Evolutionary conservation across 2,329 filamentous ascomycete species (phyloP), one percentile per base, ranked within the genome.

Genomic region (Colletotrichum sansevieriae): DNA sequence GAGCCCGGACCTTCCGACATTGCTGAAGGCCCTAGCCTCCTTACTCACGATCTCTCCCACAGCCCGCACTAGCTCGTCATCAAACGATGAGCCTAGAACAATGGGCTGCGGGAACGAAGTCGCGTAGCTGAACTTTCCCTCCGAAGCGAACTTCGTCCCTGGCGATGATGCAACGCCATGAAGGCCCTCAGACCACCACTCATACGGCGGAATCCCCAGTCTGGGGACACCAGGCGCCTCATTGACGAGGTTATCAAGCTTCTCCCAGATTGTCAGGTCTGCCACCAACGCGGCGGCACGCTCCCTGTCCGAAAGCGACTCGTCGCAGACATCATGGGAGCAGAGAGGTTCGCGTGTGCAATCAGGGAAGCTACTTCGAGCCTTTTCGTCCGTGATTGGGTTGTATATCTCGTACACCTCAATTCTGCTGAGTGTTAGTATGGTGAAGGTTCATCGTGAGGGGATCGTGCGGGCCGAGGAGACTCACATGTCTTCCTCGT

Each of bases 61-160:
- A 6, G 83, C 78, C 20, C 83, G 75, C 70, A 92, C 86, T 37
- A 92, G 77, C 0, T 84, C 83, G 71, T 91, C 88, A 70, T 92
- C 88, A 71, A 92, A 90, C 0, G 89, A 85, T 0, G 90, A 88
- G 22, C 85, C 85, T 72, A 89, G 84, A 2, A 86, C 77, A 59
- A 92, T 90, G 0, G 90, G 89, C 74, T 87, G 85, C 0, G 90
- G 89, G 73, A 92, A 92, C 0, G 86, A 88, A 0, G 90, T 92
- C 0, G 90, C 87, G 74, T 85, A 87, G 70, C 82, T 85, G 74
- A 84, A 92, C 11, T 85, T 77, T 2, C 85, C 85, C 80, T 6
- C 87, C 1, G 82, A 82, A 5, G 81, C 80, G 11, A 75, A 73
- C 9, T 84, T 87, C 0, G 90, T 86, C 0, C 87, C 88, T 0